Evolutionary conservation across 352 stramenopile genomes (phyloP).

Genomic region (Phytophthora citrophthora): DNA sequence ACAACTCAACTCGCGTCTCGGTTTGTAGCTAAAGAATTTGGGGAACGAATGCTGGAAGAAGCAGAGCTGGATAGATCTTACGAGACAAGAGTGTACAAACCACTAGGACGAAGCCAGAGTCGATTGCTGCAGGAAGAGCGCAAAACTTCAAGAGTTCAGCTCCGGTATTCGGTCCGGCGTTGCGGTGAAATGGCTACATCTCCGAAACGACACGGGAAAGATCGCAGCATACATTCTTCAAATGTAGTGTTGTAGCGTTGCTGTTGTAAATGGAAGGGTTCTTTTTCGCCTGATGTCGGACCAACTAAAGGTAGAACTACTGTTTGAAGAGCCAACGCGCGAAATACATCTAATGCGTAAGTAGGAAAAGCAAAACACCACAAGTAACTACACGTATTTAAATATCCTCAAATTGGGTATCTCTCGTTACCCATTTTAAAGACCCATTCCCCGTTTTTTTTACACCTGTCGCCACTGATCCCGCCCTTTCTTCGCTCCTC

Average conservation of each 20-base stretch:
- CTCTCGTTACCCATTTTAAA: neutral
- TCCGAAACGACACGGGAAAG: neutral
- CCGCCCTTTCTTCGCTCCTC: neutral
- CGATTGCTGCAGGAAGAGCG: too few relatives aligned
- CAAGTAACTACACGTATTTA: neutral
- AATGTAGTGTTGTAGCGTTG: neutral
- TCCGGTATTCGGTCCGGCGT: too few relatives aligned
- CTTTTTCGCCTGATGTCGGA: neutral
- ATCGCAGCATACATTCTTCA: neutral
- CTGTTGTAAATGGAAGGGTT: neutral
- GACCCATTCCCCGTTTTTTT: neutral
- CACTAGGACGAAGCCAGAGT: too few relatives aligned
- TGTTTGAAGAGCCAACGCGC: neutral
- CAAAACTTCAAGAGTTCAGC: too few relatives aligned
- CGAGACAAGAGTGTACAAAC: too few relatives aligned
- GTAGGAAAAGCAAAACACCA: too few relatives aligned
- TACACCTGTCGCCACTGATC: slow-evolving; percentile 1
- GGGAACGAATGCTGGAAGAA: neutral
- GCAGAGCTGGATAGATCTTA: too few relatives aligned
- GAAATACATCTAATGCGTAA: too few relatives aligned
- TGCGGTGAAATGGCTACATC: slow-evolving; percentile 4
- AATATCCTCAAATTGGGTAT: too few relatives aligned
- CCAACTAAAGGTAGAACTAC: neutral
- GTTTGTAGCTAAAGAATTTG: neutral
- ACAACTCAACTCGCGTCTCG: neutral